phyloP scores from a whole-genome alignment of 148 eudicot species.

The Beta vulgaris region DNA sequence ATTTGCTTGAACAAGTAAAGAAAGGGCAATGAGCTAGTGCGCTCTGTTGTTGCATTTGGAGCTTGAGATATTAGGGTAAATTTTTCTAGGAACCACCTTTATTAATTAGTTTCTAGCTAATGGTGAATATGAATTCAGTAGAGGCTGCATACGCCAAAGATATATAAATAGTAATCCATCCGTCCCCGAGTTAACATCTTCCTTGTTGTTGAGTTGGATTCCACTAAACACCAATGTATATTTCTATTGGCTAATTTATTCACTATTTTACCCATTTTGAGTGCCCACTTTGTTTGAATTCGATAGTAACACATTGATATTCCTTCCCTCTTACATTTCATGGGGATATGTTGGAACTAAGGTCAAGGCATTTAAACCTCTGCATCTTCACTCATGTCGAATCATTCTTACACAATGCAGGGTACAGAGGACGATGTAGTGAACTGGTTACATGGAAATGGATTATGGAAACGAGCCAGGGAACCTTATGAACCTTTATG shows the following conservation, averaged over 20 bases:
- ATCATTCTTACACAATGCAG: conserved; percentile 33
- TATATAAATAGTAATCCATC: no score
- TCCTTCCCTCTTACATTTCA: neutral
- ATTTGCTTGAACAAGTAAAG: neutral
- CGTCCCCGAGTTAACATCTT: no score
- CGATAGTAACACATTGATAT: neutral
- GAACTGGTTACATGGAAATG: conserved; percentile 82
- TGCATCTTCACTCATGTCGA: neutral
- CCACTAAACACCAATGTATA: no score
- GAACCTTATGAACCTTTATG: conserved; percentile 96
- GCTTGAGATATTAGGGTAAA: neutral
- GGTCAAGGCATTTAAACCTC: neutral
- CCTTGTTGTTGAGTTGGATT: no score
- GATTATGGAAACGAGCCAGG: conserved; percentile 77
- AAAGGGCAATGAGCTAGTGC: neutral
- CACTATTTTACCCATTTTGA: no score
- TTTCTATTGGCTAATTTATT: no score
- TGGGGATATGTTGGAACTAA: neutral
- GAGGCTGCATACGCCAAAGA: no score
- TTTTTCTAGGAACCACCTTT: no score
- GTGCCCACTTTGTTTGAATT: neutral
- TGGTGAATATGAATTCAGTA: no score
- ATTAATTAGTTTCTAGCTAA: no score
- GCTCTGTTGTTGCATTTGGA: neutral
- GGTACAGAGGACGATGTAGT: conserved; percentile 99